phyloP scores from a whole-genome alignment of 176 grass and related monocot species.

The Aegilops tauschii region DNA sequence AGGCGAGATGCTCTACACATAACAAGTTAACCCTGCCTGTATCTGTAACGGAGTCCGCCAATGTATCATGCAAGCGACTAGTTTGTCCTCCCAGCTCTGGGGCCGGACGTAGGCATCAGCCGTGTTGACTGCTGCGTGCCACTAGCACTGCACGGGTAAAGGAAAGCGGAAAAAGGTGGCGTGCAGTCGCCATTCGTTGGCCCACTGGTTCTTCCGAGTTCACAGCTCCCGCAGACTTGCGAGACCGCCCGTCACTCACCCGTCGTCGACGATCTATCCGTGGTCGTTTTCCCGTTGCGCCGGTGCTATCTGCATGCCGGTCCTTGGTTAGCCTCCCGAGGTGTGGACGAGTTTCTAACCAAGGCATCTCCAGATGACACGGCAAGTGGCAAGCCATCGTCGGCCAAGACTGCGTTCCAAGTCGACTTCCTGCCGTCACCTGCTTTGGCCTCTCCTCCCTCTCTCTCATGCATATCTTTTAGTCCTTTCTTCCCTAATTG shows the following conservation, averaged over 20 bases:
- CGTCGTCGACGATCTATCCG: neutral
- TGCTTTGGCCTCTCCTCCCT: neutral
- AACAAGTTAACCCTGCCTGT: neutral
- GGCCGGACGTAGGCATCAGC: neutral
- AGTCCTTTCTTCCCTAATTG: neutral
- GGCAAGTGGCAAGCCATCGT: neutral
- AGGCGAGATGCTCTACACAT: neutral
- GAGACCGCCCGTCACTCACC: neutral
- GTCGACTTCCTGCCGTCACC: neutral
- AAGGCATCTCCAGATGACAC: neutral
- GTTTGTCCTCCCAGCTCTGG: neutral
- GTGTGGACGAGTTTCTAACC: neutral
- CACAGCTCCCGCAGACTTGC: neutral
- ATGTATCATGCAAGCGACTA: neutral
- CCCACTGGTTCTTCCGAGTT: neutral
- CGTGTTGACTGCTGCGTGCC: conserved; percentile 19
- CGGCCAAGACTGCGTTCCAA: neutral
- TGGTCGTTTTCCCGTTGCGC: neutral
- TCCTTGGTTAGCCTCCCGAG: neutral
- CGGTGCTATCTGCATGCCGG: neutral
- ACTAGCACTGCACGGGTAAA: neutral
- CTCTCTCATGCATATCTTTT: neutral
- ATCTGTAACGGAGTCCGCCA: neutral
- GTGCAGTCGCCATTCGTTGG: neutral
- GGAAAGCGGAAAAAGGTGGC: neutral